Evolutionary conservation across 2,329 filamentous ascomycete species (phyloP).

Genomic region (Trichoderma atroviride): DNA sequence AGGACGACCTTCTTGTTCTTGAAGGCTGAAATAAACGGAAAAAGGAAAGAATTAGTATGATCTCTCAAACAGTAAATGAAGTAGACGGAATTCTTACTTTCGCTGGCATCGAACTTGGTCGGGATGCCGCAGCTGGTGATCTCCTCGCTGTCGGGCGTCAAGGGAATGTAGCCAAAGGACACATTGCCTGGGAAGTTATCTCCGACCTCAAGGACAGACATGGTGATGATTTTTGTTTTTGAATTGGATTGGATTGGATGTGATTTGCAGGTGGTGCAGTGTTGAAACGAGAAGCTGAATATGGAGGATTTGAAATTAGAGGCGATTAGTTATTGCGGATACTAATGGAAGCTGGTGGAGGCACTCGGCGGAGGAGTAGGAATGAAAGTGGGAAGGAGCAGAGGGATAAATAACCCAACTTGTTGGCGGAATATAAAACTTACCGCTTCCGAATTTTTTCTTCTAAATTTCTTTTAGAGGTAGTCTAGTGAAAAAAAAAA

Average conservation of each 20-base stretch:
- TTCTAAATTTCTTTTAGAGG: background rate
- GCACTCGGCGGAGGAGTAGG: background rate
- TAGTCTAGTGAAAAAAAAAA: background rate
- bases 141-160: slow-evolving; percentile 66
- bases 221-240: slow-evolving; percentile 31
- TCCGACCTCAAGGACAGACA: slow-evolving; percentile 74
- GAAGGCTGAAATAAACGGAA: slow-evolving; percentile 47
- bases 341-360: background rate
- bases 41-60: background rate
- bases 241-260: background rate
- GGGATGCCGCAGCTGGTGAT: slow-evolving; percentile 79
- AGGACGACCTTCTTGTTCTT: slow-evolving; percentile 59
- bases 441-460: background rate
- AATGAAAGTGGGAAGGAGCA: background rate
- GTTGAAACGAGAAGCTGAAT: background rate
- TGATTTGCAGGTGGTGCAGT: background rate
- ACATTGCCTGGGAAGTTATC: slow-evolving; percentile 82
- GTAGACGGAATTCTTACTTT: slow-evolving; percentile 51
- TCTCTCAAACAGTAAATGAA: background rate
- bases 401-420: background rate
- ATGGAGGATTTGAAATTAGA: background rate
- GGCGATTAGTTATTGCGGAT: background rate
- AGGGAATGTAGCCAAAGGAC: slow-evolving; percentile 82
- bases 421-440: background rate
- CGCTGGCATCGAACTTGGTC: slow-evolving; percentile 76